Base-by-base conservation (phyloP, 208 protist species). In the Leptomonas pyrrhocoris region DNA sequence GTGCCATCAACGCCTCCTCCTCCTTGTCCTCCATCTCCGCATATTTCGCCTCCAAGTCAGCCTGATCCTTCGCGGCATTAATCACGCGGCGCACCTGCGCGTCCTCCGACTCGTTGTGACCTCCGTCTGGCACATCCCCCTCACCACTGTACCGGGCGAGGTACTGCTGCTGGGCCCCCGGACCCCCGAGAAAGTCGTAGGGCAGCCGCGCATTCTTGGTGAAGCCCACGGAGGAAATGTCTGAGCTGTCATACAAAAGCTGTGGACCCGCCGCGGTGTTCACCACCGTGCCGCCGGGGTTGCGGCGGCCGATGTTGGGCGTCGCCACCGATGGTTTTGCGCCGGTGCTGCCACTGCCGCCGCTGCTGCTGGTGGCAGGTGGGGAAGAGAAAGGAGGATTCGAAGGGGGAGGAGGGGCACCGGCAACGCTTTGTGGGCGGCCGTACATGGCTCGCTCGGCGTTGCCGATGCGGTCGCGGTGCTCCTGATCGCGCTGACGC, bases 221-320 rank as follows among this genome's bases (percentile, higher is more conserved):
- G 50, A 93, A 93, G 21, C 88, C 88, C 1, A 93, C 56, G 3
- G 88, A 89, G 70, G 83, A 89, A 77, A 93, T 93, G 71, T 85
- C 73, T 2, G 88, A 93, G 78, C 79, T 87, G 50, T 93, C 78
- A 65, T 79, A 89, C 21, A 90, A 57, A n/a, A 93, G 60, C 62
- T 90, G 83, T 23, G 83, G 71, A 1, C 85, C 88, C 8, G 72
- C 68, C 31, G 73, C 66, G 40, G 74, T 83, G 45, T 78, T 74
- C 54, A 93, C 72, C 8, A 88, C 73, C 25, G 77, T 79, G 0
- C 85, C 88, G 12, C 73, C 78, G 0, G 71, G 73, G 21, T 58
- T 42, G 31, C 55, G 62, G 7, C 46, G 55, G 18, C 57, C 57
- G 38, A 62, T 27, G 18, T 62, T 62, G 40, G 57, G 57, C 23